Evolutionary conservation across 108 stramenopile species (phyloP), one percentile per base, ranked within the genome.

Genomic region (Fistulifera solaris): DNA sequence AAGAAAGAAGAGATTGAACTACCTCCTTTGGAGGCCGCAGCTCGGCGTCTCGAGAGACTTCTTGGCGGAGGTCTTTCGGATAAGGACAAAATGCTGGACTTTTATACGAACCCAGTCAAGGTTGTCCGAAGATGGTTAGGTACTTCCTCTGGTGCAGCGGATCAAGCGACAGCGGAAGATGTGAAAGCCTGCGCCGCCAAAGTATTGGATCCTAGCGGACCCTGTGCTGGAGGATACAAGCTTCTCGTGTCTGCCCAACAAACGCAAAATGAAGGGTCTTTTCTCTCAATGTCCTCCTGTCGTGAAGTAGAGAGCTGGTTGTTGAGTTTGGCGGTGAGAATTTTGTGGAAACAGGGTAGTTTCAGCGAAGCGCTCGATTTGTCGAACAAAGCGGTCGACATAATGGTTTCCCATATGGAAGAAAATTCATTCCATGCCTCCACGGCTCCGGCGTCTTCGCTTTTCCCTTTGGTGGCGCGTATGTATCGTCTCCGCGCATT

Each of bases 111-210:
- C 38, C 81, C 80, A 10, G 56, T 76, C 63, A 89, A 89, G 65
- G 72, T 86, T 28, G 72, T 89, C 17, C 79, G 84, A 40, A 74
- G 85, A 39, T 93, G 87, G 87, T 71, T 93, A 31, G 80, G 83
- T 40, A 68, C 85, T 14, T 62, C 79, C 3, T 82, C 81, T 16
- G 85, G 80, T n/a, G 72, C 79, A 1, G 72, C 87, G 0, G 70
- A 56, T 14, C 56, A 59, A 16, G 81, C 81, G 11, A 75, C 83
- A 6, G 26, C 76, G 21, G 63, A 42, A 19, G 65, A 68, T 26
- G 75, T 87, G 48, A 58, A 77, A 28, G 21, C 45, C 0, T 77
- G 72, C 5, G 89, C 89, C 0, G 28, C 17, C 3, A 38, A 19
- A 0, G 28, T 81, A 21, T 56, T 92, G 56, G 80, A 87, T 60